Evolutionary conservation across 116 monocot species (phyloP), one percentile per base, ranked within the genome.

Genomic region (Papilionanthe hybrid): DNA sequence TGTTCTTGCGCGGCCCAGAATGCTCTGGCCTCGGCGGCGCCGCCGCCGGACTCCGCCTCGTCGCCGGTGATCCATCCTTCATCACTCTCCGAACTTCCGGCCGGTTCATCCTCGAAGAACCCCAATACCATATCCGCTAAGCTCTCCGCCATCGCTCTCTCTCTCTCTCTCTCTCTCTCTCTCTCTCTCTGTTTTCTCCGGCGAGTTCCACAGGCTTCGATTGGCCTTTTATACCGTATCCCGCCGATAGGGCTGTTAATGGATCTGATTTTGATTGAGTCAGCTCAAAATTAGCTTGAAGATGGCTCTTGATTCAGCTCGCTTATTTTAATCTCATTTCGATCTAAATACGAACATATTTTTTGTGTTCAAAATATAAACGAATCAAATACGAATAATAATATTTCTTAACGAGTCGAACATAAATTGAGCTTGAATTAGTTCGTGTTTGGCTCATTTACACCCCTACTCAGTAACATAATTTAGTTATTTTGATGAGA

Each of bases 1-100:
- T 87, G 86, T 9, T 82, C 79, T 65, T 92, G 92, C 0, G 82
- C 42, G 47, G 92, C 86, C 94, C 94, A 97, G 67, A 94, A 94
- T 11, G 87, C 81, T 43, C 69, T 85, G 22, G 60, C 79, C 80
- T 90, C 88, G 1, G 57, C 84, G 23, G 66, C 76, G 11, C 32
- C 55, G 3, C 22, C 55, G 15, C 15, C 47, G 5, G 17, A 49
- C 3, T 41, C 69, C 5, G 2, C 55, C 56, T 60, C 58, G 11
- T 74, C 78, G 19, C 69, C 84, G 57, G 76, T 68, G 55, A 27
- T 78, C 37, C 67, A 78, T 9, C 71, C 75, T n/a, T 76, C 78
- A 23, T 75, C 76, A 7, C 48, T 55, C 41, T 23, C 60, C 8
- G 48, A 66, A 9, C 55, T 28, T 56, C 9, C 67, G 45, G 69